Evolutionary conservation across 495 filamentous ascomycete genomes (phyloP), one percentile per base, ranked within the genome.

Genomic region (Penicillium riverlandense): DNA sequence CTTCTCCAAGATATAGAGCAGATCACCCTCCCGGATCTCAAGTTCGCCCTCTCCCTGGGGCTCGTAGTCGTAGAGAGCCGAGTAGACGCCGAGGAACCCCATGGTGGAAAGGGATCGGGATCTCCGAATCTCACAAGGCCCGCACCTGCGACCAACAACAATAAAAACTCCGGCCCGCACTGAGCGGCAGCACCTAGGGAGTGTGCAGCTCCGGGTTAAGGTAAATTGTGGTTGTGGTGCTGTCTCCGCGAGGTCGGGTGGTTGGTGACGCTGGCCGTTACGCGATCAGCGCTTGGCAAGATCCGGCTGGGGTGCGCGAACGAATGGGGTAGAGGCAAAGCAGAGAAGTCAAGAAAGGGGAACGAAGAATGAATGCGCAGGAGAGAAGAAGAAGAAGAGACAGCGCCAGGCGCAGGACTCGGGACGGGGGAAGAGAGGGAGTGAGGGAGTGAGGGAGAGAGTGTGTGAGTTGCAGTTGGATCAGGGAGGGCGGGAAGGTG

Each of bases 1-100:
- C 72, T 95, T 95, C 53, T 97, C 88, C 38, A 97, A 72, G 29
- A 99, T 74, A 62, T 91, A 97, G 34, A 99, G 78, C 38, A 96
- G 53, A 61, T 99, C 94, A 44, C 90, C 92, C 57, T 96, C 91
- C 44, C 72, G 69, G 48, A 99, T 85, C 50, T 83, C 73, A 45
- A 99, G 74, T 78, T 99, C 94, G 40, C 85, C 82, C 48, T 89
- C 85, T 50, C 78, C 83, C 66, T 96, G 90, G 45, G 92, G 90
- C 45, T 76, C 74, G 71, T 97, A 99, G 72, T 95, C 88, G 76
- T 94, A 97, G 57, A 95, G 55, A 57, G 90, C 91, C 62, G 80
- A 85, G 74, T 90, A 96, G 41, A 99, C 78, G 43, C 90, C 90
- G 57, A 96, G 62, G 73, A 97, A 99, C 41, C 74, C 79, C 82